phyloP scores from a whole-genome alignment of 352 stramenopile species.

The Phytophthora citrophthora region DNA sequence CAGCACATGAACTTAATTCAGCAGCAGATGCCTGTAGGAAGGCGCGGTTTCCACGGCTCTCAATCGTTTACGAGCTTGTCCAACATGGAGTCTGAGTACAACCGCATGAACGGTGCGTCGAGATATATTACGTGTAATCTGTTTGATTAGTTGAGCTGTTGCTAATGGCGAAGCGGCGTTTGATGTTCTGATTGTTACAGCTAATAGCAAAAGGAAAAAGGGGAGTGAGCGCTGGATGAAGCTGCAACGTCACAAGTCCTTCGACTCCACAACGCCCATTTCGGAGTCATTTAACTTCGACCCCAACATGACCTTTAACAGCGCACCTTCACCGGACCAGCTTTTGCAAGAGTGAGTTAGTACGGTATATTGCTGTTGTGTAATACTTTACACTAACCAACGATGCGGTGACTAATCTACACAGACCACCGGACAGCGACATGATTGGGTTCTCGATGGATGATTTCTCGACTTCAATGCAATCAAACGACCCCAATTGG shows the following conservation, averaged over 20 bases:
- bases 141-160: neutral
- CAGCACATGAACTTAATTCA: constrained; percentile 47
- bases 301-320: constrained; percentile 23
- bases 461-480: constrained; percentile 61
- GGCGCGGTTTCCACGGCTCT: constrained; percentile 64
- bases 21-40: constrained; percentile 32
- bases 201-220: constrained; percentile 74
- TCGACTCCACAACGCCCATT: constrained; percentile 66
- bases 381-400: constrained; percentile 5
- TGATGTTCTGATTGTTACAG: constrained; percentile 12
- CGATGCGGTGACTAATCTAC: neutral
- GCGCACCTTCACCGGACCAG: constrained; percentile 36
- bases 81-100: constrained; percentile 75
- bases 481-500: constrained; percentile 47
- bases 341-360: constrained; percentile 63
- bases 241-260: constrained; percentile 60
- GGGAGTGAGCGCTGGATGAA: constrained; percentile 71
- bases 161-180: neutral
- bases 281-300: constrained; percentile 33
- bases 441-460: constrained; percentile 79
- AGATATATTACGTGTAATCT: neutral
- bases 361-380: no score
- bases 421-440: constrained; percentile 52
- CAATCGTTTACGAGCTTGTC: constrained; percentile 77
- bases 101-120: constrained; percentile 44